Base-by-base conservation (phyloP, 306 rosid species). In the Echinosophora koreensis region DNA sequence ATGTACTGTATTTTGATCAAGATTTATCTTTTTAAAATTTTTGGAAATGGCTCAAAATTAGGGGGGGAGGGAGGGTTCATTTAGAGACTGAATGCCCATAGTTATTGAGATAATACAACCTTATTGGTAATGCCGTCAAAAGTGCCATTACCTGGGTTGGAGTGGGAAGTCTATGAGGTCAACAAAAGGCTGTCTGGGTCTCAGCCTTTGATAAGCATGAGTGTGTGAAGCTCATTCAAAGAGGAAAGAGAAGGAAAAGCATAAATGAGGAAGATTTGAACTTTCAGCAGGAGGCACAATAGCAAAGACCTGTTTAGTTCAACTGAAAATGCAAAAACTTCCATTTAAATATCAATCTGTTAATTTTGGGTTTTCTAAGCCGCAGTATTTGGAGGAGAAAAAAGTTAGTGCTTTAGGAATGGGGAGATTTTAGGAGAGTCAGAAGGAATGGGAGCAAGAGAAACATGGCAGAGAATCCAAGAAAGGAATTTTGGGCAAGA, bases 111-210 rank as follows among this genome's bases (percentile, higher is more conserved):
- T 83, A 8, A 88, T 83, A 34, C 80, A 81, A 14, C 61, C 60
- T 44, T 79, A 68, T 60, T 81, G 85, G 75, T 86, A 38, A 91
- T 86, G 15, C 90, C 87, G 34, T 71, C 87, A 41, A 91, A 90
- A 4, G 58, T 58, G 17, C 85, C 89, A 12, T 87, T 60, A 28
- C 90, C 83, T 3, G 85, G 92, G 17, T 89, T 88, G 55, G 81
- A 80, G 34, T 75, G 58, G 17, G 67, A 38, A 16, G 80, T 81
- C 90, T 91, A 89, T 13, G 92, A 83, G 38, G 66, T 47, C 73
- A 88, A 54, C 12, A 87, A 56, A 71, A 35, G 83, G 86, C 73
- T 80, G 38, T 88, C 87, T 18, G 87, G 93, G 87, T 91, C 90
- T 56, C 89, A 78, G 44, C 73, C 57, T 80, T 91, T 84, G 44